These are phyloP conservation scores for Chrysanthemum lavandulifolium DNA, from an alignment of 129 eudicot species.

Conservation along the genomic window DNA sequence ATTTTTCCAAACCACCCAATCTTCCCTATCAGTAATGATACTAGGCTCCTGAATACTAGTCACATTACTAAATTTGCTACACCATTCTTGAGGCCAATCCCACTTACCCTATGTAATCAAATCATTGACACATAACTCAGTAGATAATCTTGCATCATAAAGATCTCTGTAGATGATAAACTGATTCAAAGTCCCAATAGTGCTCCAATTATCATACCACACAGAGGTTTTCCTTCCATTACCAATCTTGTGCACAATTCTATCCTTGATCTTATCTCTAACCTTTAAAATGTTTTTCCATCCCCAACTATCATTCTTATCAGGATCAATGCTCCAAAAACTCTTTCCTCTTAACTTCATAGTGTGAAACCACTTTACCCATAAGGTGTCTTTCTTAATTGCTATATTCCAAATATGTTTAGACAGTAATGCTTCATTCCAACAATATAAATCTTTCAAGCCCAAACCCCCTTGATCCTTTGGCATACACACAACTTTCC, in stretches of 20 bases:
- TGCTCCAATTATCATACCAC: not conserved
- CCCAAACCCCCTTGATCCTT: not conserved
- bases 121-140: not conserved
- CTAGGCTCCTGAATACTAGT: not conserved
- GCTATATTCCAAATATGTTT: not conserved
- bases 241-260: not conserved
- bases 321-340: not conserved
- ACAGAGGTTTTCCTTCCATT: not conserved
- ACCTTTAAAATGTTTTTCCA: not conserved
- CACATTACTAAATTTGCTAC: not conserved
- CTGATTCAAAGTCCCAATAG: not conserved
- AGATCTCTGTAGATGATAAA: not conserved
- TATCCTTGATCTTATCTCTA: not conserved
- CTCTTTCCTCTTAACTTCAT: not conserved
- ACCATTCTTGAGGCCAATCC: not conserved
- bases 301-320: not conserved
- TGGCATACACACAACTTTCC: not conserved
- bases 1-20: not conserved
- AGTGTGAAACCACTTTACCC: not conserved
- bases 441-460: not conserved
- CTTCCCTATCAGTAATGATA: not conserved
- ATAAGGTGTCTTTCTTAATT: not conserved
- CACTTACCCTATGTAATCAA: not conserved
- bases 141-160: not conserved
- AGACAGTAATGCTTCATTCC: not conserved